Conservation (phyloP, 192 early-diverging fungal species). For the Backusella westeae region DNA sequence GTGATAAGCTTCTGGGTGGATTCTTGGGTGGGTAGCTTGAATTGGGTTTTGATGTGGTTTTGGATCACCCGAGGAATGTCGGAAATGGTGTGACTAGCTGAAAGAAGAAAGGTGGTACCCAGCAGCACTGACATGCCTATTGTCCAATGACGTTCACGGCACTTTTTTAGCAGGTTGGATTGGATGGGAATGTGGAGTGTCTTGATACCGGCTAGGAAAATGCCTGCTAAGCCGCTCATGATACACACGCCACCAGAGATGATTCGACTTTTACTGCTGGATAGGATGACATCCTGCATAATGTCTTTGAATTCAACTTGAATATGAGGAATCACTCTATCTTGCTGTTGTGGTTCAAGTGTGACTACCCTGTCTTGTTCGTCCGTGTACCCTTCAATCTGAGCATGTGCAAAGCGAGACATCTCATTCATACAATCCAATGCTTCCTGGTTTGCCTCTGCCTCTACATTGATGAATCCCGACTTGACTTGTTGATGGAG, state of each 20-base stretch:
- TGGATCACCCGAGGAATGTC: not conserved
- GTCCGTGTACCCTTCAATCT: not conserved
- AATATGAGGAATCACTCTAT: not conserved
- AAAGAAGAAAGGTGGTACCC: not conserved
- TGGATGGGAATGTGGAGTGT: not conserved
- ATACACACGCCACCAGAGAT: not conserved
- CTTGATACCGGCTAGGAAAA: not conserved
- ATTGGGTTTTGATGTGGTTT: not conserved
- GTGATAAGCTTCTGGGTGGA: not conserved
- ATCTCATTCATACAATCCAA: slow-evolving; percentile 37
- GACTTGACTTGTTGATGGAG: slow-evolving; percentile 59
- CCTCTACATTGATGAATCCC: slow-evolving; percentile 56
- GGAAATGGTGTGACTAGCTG: not conserved
- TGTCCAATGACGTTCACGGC: not conserved
- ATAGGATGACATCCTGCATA: not conserved
- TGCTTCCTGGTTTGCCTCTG: slow-evolving; percentile 45
- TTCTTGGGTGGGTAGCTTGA: not conserved
- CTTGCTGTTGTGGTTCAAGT: not conserved
- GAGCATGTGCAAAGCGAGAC: slow-evolving; percentile 21
- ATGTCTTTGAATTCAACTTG: not conserved
- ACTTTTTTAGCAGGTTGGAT: not conserved
- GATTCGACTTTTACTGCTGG: not conserved
- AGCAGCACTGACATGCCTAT: not conserved
- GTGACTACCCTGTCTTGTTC: not conserved
- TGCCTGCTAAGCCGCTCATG: not conserved